Base-by-base conservation (phyloP, 257 asterid species). In the Jasminum sambac region DNA sequence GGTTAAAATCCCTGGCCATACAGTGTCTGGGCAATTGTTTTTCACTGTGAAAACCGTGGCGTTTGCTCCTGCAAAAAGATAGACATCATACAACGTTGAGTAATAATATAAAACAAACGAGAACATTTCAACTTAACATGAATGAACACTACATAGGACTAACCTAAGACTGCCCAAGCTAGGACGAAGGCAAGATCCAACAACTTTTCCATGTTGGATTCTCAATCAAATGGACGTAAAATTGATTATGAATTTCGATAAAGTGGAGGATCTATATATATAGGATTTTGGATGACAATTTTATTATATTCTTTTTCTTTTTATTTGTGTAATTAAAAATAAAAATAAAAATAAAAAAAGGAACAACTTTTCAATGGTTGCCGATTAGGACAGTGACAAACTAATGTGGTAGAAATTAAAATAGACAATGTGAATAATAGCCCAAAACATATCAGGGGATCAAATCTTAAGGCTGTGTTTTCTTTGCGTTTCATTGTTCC, bases 1-100 rank as follows among this genome's bases (percentile, higher is more conserved):
- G 1, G 91, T 38, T 39, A 70, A 77, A 70, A 69, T 84, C 41
- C 84, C 93, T 5, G 95, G 91, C 92, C 95, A 89, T 74, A 81
- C 41, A 2, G 89, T 71, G 39, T 74, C 42, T 8, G 64, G 61
- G 24, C 90, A 85, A 36, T 69, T 78, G 81, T 89, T 89, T 19
- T 79, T 71, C 39, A 85, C 38, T 5, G 84, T 87, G 72, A 89
- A 87, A 34, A 73, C 73, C 30, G 82, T 72, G 41, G 82, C 13
- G 10, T 41, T 41, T 41, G 11, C 46, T 41, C 13, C 3, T 41
- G 13, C 11, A 10, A 41, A 1, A 9, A 41, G 16, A 43, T 11
- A 12, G n/a, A 43, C 50, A 43, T 43, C 50, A 3, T 43, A 3
- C 50, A 43, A 43, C 50, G 17, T 1, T 43, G 1, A 30, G 4